These are phyloP conservation scores for Acanthamoeba lenticulata DNA, from an alignment of 208 protist genomes.

Conservation along the genomic window DNA sequence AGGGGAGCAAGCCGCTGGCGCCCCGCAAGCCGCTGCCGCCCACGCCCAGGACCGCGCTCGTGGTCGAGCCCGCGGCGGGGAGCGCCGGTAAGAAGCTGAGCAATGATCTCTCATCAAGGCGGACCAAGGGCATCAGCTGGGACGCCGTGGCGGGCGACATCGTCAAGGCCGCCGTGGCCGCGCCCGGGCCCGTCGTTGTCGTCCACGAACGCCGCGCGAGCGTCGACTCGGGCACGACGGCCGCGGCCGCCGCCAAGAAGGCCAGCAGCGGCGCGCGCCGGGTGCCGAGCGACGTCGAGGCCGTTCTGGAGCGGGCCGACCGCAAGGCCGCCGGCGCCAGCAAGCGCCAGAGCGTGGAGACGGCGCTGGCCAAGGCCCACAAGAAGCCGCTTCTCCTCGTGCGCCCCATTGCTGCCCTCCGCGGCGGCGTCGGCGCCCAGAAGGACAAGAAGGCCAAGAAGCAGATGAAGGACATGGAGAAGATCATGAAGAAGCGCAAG, in stretches of 20 bases:
- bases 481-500: conserved; percentile 49
- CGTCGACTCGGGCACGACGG: background rate
- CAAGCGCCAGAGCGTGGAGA: background rate
- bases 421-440: no score
- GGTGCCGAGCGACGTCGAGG: background rate
- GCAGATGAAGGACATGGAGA: conserved; percentile 34
- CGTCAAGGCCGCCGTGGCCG: background rate
- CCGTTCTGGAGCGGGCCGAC: background rate
- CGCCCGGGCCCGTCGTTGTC: background rate
- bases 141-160: background rate
- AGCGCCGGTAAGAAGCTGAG: background rate
- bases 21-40: conserved; percentile 8
- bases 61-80: background rate
- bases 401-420: background rate
- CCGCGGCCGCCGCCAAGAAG: background rate
- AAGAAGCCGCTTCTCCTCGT: conserved; percentile 13
- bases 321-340: background rate
- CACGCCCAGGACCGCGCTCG: background rate
- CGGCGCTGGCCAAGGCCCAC: background rate
- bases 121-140: conserved; percentile 19
- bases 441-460: conserved; percentile 37
- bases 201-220: background rate
- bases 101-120: background rate
- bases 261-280: background rate
- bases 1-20: background rate